These are phyloP conservation scores for Globisporangium yorkense DNA, from an alignment of 352 stramenopile species.

Conservation along the genomic window DNA sequence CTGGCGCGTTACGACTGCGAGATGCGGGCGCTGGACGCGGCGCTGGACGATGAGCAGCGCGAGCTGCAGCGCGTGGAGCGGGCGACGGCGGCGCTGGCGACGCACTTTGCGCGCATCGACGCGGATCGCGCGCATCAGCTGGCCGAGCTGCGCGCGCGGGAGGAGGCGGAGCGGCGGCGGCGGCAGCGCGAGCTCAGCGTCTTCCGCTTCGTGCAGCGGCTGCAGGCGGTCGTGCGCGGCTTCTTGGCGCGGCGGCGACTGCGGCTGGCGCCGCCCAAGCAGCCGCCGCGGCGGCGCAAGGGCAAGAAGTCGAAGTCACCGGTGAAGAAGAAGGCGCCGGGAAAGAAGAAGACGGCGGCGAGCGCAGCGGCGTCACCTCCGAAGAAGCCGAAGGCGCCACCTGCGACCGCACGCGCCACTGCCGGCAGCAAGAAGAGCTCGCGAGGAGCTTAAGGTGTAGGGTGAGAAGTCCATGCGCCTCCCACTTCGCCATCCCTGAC, in stretches of 20 bases:
- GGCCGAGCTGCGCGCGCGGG: slow-evolving; percentile 34
- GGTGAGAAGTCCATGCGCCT: too few relatives aligned
- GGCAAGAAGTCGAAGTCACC: slow-evolving; percentile 17
- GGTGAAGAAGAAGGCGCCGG: slow-evolving; percentile 15
- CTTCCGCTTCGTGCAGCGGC: slow-evolving; percentile 39
- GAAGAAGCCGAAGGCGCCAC: too few relatives aligned
- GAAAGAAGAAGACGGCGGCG: neutral
- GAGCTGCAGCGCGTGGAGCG: slow-evolving; percentile 25
- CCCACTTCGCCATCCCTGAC: too few relatives aligned
- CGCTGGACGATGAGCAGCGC: slow-evolving; percentile 24
- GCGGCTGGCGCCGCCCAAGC: slow-evolving; percentile 19
- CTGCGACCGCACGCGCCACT: too few relatives aligned
- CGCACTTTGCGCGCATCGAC: slow-evolving; percentile 47
- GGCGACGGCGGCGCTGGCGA: slow-evolving; percentile 28
- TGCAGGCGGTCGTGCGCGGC: slow-evolving; percentile 54
- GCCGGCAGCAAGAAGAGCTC: too few relatives aligned
- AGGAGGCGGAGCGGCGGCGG: slow-evolving; percentile 21
- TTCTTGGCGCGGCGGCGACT: slow-evolving; percentile 44
- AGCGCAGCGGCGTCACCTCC: too few relatives aligned
- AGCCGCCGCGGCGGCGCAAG: slow-evolving; percentile 15
- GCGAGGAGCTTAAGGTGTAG: too few relatives aligned
- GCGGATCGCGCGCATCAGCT: slow-evolving; percentile 44
- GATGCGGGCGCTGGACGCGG: slow-evolving; percentile 35
- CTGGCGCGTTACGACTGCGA: slow-evolving; percentile 45
- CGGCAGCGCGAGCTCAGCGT: slow-evolving; percentile 38